Percentiles rank a stretch among this genome's conserved stretches.
phyloP scores from a whole-genome alignment of 1,284 basidiomycete genomes.

The Rhodotorula sp. region DNA sequence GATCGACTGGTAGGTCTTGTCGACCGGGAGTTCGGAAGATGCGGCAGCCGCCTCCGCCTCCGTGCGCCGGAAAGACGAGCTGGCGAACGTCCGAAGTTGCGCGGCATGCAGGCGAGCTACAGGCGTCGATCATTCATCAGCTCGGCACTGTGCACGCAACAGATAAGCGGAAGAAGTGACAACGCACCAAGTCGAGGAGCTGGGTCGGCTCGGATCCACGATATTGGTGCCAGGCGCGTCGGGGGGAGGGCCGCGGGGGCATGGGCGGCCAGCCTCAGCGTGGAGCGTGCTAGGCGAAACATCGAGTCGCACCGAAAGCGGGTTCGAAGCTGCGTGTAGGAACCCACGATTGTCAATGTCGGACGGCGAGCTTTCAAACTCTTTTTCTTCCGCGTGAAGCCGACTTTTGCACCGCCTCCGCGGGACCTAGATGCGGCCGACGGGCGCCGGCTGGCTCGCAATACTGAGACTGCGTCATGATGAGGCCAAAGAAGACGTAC shows the following conservation, averaged over 20 bases:
- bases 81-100: neutral
- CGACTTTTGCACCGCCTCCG: too few relatives aligned
- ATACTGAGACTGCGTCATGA: too few relatives aligned
- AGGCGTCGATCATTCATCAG: neutral
- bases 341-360: too few relatives aligned
- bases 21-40: neutral
- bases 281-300: neutral
- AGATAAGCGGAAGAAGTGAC: neutral
- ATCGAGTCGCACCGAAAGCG: neutral
- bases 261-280: neutral
- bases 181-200: neutral
- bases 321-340: too few relatives aligned
- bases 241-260: neutral
- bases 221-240: neutral
- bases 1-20: conserved; percentile 30
- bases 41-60: neutral
- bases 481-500: too few relatives aligned
- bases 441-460: too few relatives aligned
- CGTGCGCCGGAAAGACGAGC: neutral
- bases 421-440: too few relatives aligned
- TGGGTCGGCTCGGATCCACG: neutral
- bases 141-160: neutral
- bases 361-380: too few relatives aligned
- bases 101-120: neutral
- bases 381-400: too few relatives aligned